Base-by-base conservation (phyloP, 805 yeast genomes). In the Kodamaea lidongshanica region DNA sequence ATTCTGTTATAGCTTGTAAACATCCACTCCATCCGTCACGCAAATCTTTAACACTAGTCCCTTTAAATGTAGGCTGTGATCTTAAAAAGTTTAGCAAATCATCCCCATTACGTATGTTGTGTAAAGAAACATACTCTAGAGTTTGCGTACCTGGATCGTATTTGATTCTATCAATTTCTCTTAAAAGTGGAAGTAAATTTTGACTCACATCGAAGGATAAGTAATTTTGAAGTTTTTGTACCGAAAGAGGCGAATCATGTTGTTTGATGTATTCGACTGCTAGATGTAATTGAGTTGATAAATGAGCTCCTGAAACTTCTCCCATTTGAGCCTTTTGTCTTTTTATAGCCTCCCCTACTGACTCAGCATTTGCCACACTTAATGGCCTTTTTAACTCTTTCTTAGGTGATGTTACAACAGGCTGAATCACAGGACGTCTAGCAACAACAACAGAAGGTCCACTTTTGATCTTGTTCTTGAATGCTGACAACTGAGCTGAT, bases 11-110 rank as follows among this genome's bases (percentile, higher is more conserved):
- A 0, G 92, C 80, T 4, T 74, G 77, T 21, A 80, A 56, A 53
- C 96, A 89, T 10, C 87, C 89, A 30, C 83, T 73, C 99, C 99
- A 92, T 14, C 98, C 98, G 48, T 86, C 96, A 46, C 77, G 77
- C 28, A 77, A 56, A 41, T 80, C 86, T 44, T 81, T 84, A 16
- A 89, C 95, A 0, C 87, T 65, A 2, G 80, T 70, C 2, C 98
- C 97, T 50, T 79, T 83, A 54, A 85, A 88, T 2, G 95, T 84
- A 2, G 82, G 77, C 58, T 87, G 96, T 14, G 76, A 65, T 44
- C 87, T 70, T 38, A 92, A 67, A 44, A 78, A 80, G 34, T 74
- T 68, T 34, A 92, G 52, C 38, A 92, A 63, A 40, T 85, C 95
- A 33, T 77, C 83, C 3, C 80, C 81, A 4, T 82, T 73, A 46